Percentiles rank a stretch among this genome's conserved stretches.
phyloP scores from a whole-genome alignment of 2,329 filamentous ascomycete species.

The Aspergillus jensenii region DNA sequence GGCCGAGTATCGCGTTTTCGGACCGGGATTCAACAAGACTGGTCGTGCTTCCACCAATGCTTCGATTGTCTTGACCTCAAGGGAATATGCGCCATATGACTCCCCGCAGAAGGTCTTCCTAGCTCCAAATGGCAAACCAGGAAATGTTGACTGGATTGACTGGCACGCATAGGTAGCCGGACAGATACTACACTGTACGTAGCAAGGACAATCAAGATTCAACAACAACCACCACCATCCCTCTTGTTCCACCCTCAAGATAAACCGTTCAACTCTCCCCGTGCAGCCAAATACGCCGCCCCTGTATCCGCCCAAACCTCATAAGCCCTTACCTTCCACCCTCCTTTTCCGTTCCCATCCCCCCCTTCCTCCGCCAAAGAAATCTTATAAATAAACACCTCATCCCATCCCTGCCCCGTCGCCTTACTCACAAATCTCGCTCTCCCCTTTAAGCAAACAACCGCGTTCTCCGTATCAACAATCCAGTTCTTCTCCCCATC shows the following conservation, averaged over 20 bases:
- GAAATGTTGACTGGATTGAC: conserved; percentile 53
- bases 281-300: conserved; percentile 42
- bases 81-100: conserved; percentile 39
- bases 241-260: background rate
- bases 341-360: background rate
- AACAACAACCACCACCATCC: background rate
- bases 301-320: conserved; percentile 47
- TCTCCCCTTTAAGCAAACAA: conserved; percentile 34
- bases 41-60: conserved; percentile 44
- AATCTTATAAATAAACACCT: conserved; percentile 42
- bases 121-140: conserved; percentile 44
- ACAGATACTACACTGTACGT: background rate
- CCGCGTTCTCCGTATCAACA: conserved; percentile 33
- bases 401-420: conserved; percentile 41
- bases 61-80: conserved; percentile 48
- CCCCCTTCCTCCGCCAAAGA: conserved; percentile 31
- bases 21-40: conserved; percentile 55
- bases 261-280: conserved; percentile 16
- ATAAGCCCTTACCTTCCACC: conserved; percentile 40
- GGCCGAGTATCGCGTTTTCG: conserved; percentile 55
- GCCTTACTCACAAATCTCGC: conserved; percentile 35
- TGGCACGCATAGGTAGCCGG: conserved; percentile 14
- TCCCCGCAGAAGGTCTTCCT: conserved; percentile 49
- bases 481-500: conserved; percentile 37
- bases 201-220: background rate